Percentiles rank a stretch among this genome's conserved stretches.
phyloP scores from a whole-genome alignment of 495 filamentous ascomycete species.

The Penicillium paradoxum region DNA sequence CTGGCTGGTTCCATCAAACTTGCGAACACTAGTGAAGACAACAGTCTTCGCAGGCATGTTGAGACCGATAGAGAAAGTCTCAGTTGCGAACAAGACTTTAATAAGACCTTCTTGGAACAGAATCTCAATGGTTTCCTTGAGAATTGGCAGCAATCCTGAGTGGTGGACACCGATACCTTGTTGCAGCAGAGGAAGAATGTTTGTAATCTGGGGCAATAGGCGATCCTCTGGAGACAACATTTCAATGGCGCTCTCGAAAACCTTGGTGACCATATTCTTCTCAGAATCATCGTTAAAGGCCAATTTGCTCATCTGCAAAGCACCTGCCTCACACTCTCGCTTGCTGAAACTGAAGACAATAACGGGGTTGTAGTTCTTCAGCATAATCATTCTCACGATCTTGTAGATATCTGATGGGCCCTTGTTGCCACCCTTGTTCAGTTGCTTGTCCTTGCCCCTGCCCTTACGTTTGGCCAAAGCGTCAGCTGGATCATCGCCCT shows the following conservation, averaged over 20 bases:
- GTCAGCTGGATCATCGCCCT: constrained; percentile 78
- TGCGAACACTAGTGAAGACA: constrained; percentile 92
- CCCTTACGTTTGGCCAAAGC: constrained; percentile 73
- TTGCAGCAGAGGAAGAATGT: constrained; percentile 83
- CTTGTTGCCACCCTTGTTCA: constrained; percentile 77
- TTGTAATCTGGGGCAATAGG: constrained; percentile 77
- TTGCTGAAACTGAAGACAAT: constrained; percentile 99
- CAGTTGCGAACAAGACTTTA: constrained; percentile 95
- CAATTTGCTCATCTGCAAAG: constrained; percentile 74
- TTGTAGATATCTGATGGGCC: constrained; percentile 85
- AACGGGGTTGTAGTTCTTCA: constrained; percentile 91
- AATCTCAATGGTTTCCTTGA: constrained; percentile 99
- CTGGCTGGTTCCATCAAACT: constrained; percentile 80
- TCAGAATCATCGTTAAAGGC: constrained; percentile 98
- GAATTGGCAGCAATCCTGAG: constrained; percentile 87
- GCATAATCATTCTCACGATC: constrained; percentile 97
- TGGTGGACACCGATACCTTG: constrained; percentile 97
- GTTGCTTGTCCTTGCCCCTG: constrained; percentile 82
- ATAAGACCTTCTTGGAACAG: constrained; percentile 97
- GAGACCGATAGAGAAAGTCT: constrained; percentile 96
- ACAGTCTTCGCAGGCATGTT: constrained; percentile 99
- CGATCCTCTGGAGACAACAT: constrained; percentile 89
- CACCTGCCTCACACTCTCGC: constrained; percentile 83
- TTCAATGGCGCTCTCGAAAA: constrained; percentile 86
- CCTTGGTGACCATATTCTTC: constrained; percentile 88